A percentile compares a stretch with the other conserved stretches of the same genome.
These are phyloP conservation scores for Daldinia vernicosa DNA, from an alignment of 495 filamentous ascomycete genomes.

Conservation along the genomic window DNA sequence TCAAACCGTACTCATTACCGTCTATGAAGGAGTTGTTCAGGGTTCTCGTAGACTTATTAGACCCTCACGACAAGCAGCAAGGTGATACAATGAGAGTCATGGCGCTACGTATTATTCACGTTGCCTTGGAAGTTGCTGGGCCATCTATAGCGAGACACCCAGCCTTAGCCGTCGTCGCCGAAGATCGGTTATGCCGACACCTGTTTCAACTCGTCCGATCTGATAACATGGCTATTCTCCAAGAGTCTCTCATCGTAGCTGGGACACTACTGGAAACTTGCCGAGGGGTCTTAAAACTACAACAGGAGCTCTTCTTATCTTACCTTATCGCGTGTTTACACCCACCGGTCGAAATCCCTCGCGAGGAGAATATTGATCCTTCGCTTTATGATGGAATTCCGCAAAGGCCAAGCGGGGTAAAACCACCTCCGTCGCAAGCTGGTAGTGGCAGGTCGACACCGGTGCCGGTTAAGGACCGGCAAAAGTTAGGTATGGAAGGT, in stretches of 20 bases:
- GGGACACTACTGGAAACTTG: conserved; percentile 92
- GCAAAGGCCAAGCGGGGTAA: conserved; percentile 85
- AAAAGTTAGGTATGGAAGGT: conserved; percentile 92
- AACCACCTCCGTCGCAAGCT: conserved; percentile 78
- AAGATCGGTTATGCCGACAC: conserved; percentile 92
- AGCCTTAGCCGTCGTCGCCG: conserved; percentile 83
- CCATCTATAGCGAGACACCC: conserved; percentile 96
- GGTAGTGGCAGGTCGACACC: conserved; percentile 89
- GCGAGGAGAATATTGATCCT: conserved; percentile 89
- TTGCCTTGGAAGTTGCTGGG: conserved; percentile 94
- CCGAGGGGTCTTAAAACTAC: conserved; percentile 89
- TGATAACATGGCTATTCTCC: conserved; percentile 91
- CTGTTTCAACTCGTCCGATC: conserved; percentile 97
- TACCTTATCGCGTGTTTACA: conserved; percentile 95
- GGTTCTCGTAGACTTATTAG: conserved; percentile 92
- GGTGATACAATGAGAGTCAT: conserved; percentile 96
- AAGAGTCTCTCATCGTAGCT: conserved; percentile 89
- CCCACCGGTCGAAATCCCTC: conserved; percentile 88
- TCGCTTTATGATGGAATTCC: conserved; percentile 93
- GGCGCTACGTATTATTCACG: conserved; percentile 96
- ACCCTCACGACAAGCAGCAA: conserved; percentile 90
- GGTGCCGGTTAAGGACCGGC: conserved; percentile 90
- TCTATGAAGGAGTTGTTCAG: conserved; percentile 94
- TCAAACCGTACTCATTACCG: conserved; percentile 89
- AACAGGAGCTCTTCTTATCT: conserved; percentile 95